These are phyloP conservation scores for Starmerella geochares DNA, from an alignment of 805 yeast genomes.

Conservation along the genomic window DNA sequence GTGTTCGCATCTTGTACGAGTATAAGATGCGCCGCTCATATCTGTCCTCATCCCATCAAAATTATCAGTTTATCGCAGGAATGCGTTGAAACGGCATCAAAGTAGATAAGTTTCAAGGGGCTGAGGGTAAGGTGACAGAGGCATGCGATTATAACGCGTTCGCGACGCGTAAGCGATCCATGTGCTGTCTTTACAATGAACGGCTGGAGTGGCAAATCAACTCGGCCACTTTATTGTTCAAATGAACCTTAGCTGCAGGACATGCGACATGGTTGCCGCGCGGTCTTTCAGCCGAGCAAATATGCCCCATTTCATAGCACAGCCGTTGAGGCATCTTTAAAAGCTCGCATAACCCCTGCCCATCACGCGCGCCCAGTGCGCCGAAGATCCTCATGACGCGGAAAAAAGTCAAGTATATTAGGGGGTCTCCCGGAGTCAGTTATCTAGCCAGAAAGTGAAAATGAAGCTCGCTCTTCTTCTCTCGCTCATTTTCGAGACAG, in stretches of 20 bases:
- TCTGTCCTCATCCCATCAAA: no score
- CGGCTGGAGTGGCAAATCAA: no score
- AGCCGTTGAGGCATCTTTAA: neutral
- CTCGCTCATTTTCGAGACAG: neutral
- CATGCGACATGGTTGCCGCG: no score
- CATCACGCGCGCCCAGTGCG: neutral
- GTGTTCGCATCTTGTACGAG: no score
- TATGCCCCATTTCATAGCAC: neutral
- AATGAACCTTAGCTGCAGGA: no score
- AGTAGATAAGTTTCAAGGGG: neutral
- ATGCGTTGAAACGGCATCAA: neutral
- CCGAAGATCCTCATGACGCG: neutral
- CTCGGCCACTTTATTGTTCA: no score
- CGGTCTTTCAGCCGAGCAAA: no score
- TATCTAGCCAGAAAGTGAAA: neutral
- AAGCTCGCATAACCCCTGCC: neutral
- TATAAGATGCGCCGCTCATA: no score
- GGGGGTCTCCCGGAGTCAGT: neutral
- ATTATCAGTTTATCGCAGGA: neutral
- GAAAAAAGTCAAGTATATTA: neutral
- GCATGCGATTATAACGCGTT: neutral
- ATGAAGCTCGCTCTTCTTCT: slow-evolving; percentile 7
- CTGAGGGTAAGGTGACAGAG: neutral
- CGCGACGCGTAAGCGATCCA: neutral
- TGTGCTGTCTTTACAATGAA: no score